These are phyloP conservation scores for Anthostomella pinea DNA, from an alignment of 2,329 filamentous ascomycete genomes.

Conservation along the genomic window DNA sequence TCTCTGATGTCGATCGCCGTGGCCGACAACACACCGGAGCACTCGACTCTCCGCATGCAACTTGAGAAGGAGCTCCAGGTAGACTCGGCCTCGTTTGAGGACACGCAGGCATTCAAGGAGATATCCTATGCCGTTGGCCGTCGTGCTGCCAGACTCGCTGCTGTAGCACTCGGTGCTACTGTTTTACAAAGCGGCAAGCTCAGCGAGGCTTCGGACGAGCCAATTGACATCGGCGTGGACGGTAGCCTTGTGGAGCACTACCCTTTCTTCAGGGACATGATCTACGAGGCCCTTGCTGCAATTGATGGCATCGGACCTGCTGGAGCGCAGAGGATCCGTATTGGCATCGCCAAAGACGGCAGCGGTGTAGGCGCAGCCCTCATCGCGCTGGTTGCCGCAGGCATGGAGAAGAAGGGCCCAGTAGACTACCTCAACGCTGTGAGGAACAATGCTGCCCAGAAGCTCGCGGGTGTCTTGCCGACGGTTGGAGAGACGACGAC, in stretches of 20 bases:
- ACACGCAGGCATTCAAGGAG: constrained; percentile 83
- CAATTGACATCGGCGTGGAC: constrained; percentile 89
- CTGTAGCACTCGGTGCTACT: constrained; percentile 82
- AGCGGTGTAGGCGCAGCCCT: constrained; percentile 93
- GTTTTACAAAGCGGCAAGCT: constrained; percentile 78
- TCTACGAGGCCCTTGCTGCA: constrained; percentile 75
- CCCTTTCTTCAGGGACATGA: constrained; percentile 84
- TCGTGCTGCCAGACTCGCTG: constrained; percentile 82
- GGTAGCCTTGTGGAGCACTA: constrained; percentile 95
- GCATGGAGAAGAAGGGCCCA: constrained; percentile 50
- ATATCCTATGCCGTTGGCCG: constrained; percentile 82
- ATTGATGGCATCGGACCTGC: constrained; percentile 73
- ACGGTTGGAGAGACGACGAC: constrained; percentile 23
- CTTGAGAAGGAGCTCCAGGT: constrained; percentile 76
- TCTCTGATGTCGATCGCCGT: constrained; percentile 85
- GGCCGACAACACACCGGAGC: constrained; percentile 70
- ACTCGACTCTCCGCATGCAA: constrained; percentile 71
- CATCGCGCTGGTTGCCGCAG: constrained; percentile 84
- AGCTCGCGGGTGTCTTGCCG: constrained; percentile 22
- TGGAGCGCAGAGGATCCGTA: constrained; percentile 83
- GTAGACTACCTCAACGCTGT: constrained; percentile 42
- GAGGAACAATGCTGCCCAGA: constrained; percentile 37
- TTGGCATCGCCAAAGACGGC: constrained; percentile 96
- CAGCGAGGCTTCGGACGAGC: constrained; percentile 58
- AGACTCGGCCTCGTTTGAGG: constrained; percentile 72